phyloP scores from a whole-genome alignment of 2,329 filamentous ascomycete species.

The Simplicillium aogashimaense region DNA sequence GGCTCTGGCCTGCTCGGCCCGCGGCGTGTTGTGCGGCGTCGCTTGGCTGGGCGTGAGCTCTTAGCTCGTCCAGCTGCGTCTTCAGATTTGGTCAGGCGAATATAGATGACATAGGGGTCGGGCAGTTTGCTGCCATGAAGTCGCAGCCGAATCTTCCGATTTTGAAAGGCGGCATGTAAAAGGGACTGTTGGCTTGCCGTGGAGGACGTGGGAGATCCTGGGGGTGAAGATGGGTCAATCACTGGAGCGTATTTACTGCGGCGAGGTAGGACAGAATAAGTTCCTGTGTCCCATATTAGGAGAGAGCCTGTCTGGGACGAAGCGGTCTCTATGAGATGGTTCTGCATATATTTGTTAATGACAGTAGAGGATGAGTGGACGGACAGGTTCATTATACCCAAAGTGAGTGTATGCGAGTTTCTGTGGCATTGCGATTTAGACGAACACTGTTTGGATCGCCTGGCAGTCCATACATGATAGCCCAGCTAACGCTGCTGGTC shows the following conservation, averaged over 20 bases:
- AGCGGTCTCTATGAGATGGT: conserved; percentile 51
- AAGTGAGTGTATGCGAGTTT: conserved; percentile 51
- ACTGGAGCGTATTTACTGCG: conserved; percentile 20
- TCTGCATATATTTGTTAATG: conserved; percentile 24
- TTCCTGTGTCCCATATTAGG: conserved; percentile 54
- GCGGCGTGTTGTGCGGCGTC: conserved; percentile 1
- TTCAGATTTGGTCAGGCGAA: conserved; percentile 40
- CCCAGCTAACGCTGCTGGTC: conserved; percentile 55
- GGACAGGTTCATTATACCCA: conserved; percentile 30
- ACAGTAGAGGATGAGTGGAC: neutral
- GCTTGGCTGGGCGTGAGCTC: conserved; percentile 4
- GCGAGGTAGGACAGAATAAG: conserved; percentile 43
- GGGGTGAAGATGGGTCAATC: conserved; percentile 20
- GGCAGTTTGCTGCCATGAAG: conserved; percentile 46
- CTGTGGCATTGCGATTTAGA: conserved; percentile 49
- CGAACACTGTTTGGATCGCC: conserved; percentile 45
- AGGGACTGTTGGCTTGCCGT: conserved; percentile 31
- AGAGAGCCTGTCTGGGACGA: conserved; percentile 44
- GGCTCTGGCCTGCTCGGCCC: neutral
- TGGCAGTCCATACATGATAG: conserved; percentile 53
- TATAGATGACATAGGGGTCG: conserved; percentile 39
- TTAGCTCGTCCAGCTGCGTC: conserved; percentile 22
- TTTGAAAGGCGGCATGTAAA: conserved; percentile 39
- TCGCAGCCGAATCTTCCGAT: conserved; percentile 45
- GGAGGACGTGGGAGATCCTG: conserved; percentile 8